Conservation (phyloP, 2,329 filamentous ascomycete genomes). For the Fragosphaeria purpurea region DNA sequence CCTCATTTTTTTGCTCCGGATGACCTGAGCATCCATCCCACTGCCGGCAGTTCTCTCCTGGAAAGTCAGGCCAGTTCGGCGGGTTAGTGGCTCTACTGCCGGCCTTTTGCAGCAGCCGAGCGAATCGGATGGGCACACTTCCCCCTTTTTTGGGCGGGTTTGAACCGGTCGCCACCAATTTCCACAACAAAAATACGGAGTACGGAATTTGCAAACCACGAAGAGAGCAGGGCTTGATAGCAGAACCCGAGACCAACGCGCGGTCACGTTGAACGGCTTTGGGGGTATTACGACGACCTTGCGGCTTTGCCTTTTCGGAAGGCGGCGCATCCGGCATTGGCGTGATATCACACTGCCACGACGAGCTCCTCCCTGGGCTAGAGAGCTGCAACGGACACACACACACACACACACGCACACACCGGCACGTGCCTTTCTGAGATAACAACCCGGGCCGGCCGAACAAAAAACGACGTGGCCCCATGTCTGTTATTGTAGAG, state of each 20-base stretch:
- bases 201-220: too few relatives aligned
- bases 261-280: neutral
- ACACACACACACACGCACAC: neutral
- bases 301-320: neutral
- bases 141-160: too few relatives aligned
- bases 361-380: neutral
- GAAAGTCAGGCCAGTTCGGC: conserved; percentile 8
- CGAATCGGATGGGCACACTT: conserved; percentile 2
- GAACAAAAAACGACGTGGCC: neutral
- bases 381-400: too few relatives aligned
- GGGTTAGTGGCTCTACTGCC: conserved; percentile 1
- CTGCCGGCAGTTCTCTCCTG: neutral
- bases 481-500: conserved; percentile 40
- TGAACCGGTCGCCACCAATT: conserved; percentile 1
- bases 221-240: too few relatives aligned
- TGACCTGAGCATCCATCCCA: neutral
- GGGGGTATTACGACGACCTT: too few relatives aligned
- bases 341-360: neutral
- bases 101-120: conserved; percentile 2
- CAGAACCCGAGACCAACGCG: neutral
- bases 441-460: too few relatives aligned
- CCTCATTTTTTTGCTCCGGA: too few relatives aligned
- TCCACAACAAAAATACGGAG: neutral
- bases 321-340: conserved; percentile 5
- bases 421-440: neutral